Base-by-base conservation (phyloP, 352 stramenopile genomes). In the Elongisporangium prolatum region DNA sequence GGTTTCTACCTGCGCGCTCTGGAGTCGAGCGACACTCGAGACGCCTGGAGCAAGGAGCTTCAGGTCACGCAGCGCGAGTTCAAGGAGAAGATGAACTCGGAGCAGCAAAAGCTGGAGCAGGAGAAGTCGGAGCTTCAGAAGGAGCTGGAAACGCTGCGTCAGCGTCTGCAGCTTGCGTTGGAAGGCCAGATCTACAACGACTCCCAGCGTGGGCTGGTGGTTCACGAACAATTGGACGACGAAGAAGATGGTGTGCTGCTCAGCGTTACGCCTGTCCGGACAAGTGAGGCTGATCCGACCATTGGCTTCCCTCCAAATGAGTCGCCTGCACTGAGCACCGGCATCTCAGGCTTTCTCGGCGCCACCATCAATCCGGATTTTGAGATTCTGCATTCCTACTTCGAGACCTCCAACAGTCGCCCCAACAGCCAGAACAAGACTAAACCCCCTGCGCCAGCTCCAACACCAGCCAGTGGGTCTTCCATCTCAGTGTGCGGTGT, bases 1-100 rank as follows among this genome's bases (percentile, higher is more conserved):
- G 62, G 72, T 5, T 93, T 95, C 57, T 95, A 95, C 67, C 69
- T 95, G 61, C 84, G 86, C 3, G 88, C 86, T 21, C 68, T 95
- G 59, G 82, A 91, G 70, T 86, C 77, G 57, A 89, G 86, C 71
- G 81, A 89, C 64, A 87, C 77, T 65, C 68, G 77, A 77, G 83
- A 92, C 59, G 81, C 85, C 5, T 95, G 85, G 83, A 78, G 81
- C 4, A 91, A 93, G 60, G 80, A 93, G 48, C 59, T 95, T 17
- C 82, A 91, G 59, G 69, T 91, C 11, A 89, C 78, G 1, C 83
- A 95, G 61, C 72, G 80, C n/a, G 80, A 90, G 28, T 60, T 95
- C 3, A 77, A 95, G 56, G 67, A 84, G 24, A 61, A 95, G 50
- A 60, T 95, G 13, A 83, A 69, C 16, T 65, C 72, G 21, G 80